Base-by-base conservation (phyloP, 352 stramenopile species). In the Globisporangium acanthophoron region DNA sequence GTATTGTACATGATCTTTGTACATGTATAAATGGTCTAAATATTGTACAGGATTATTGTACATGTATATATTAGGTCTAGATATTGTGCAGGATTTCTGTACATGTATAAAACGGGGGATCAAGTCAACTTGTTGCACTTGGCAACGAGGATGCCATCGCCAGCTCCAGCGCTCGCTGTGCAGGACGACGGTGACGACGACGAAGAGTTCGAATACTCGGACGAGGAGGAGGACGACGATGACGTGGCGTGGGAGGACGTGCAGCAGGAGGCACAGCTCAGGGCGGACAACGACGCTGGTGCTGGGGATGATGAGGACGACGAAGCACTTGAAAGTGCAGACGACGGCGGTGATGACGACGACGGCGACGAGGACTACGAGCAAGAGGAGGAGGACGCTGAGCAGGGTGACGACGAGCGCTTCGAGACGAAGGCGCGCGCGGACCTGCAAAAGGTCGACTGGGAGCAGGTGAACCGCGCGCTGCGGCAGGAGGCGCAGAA, bases 201-300 rank as follows among this genome's bases (percentile, higher is more conserved):
- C 0, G 74, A 86, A 0, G 78, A 78, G 50, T 85, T 82, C 41
- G 61, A 54, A 20, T 85, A 84, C 61, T 88, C 78, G 65, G 62
- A 67, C 43, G 71, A 58, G 8, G 68, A 81, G 44, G 15, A 65
- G 54, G 71, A 76, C 3, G 74, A 87, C 5, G 71, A 79, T n/a
- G 73, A 76, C 2, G 65, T 88, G 33, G 77, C 86, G 54, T 88
- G 80, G 80, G 78, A 94, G 50, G 75, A 82, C 43, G 79, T 85
- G 45, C 48, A 47, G 40, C 48, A 47, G 12, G n/a, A 21, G 16
- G 5, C 15, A 4, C 1, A 15, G 11, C 18, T 33, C 11, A 50
- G 27, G 9, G 24, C 24, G 7, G 35, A 3, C 15, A 37, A 15
- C 27, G 55, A 58, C n/a, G 47, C 45, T 3, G 37, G 27, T 31